Evolutionary conservation across 345 rosid genomes (phyloP).

Genomic region (Sonneratia caseolaris): DNA sequence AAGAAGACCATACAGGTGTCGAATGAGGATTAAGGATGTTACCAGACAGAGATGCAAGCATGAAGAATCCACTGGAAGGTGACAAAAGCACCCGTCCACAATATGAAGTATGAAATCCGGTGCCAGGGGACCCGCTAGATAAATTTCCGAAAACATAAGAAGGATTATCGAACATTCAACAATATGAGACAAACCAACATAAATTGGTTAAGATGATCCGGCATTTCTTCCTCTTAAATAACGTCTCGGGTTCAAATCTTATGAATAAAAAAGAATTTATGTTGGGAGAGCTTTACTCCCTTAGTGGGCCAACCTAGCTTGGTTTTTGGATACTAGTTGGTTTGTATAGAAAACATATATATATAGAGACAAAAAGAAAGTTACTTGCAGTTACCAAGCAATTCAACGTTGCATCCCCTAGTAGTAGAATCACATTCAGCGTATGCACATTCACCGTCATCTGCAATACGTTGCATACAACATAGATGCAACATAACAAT

Average conservation of each 20-base stretch:
- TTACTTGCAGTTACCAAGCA: slow-evolving; percentile 42
- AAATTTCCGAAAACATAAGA: background rate
- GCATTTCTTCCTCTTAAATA: too few relatives aligned
- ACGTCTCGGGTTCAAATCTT: too few relatives aligned
- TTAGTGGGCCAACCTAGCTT: too few relatives aligned
- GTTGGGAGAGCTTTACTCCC: too few relatives aligned
- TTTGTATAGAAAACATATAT: too few relatives aligned
- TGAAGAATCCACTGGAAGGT: slow-evolving; percentile 78
- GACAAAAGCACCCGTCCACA: slow-evolving; percentile 67
- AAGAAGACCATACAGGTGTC: background rate
- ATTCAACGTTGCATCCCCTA: slow-evolving; percentile 77
- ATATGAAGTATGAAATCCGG: slow-evolving; percentile 74
- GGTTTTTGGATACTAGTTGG: too few relatives aligned
- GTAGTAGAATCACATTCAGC: slow-evolving; percentile 57
- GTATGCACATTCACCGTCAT: slow-evolving; percentile 65
- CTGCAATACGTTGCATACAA: slow-evolving; percentile 23
- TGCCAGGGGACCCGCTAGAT: slow-evolving; percentile 72
- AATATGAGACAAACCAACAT: background rate
- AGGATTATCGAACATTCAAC: background rate
- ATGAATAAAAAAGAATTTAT: too few relatives aligned
- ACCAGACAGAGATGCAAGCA: slow-evolving; percentile 53
- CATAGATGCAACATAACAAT: background rate
- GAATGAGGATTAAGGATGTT: background rate
- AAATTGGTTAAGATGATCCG: too few relatives aligned
- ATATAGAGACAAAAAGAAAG: background rate